A percentile compares a stretch with the other conserved stretches of the same genome.
Evolutionary conservation across 257 asterid species (phyloP).

Genomic region (Leptodermis oblonga): DNA sequence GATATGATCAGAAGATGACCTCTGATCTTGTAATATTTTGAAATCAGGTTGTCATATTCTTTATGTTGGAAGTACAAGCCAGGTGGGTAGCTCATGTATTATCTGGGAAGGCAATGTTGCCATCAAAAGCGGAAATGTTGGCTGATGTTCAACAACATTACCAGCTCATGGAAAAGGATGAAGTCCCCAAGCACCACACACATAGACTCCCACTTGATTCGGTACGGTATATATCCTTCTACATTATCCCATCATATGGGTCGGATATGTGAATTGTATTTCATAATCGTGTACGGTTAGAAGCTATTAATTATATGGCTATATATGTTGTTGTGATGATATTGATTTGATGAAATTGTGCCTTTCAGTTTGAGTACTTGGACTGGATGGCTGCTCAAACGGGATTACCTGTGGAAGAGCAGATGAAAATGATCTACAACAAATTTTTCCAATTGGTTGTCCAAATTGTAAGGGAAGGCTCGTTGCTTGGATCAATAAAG

Average conservation of each 20-base stretch:
- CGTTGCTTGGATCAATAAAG: background rate
- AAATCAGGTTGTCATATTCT: slow-evolving; percentile 20
- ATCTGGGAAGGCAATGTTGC: slow-evolving; percentile 43
- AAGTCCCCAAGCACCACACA: slow-evolving; percentile 21
- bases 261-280: background rate
- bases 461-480: background rate
- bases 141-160: slow-evolving; percentile 39
- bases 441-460: background rate
- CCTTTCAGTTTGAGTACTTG: slow-evolving; percentile 43
- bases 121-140: slow-evolving; percentile 45
- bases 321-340: background rate
- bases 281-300: background rate
- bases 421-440: background rate
- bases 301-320: background rate
- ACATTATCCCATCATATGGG: too few relatives aligned
- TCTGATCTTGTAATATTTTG: background rate
- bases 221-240: too few relatives aligned
- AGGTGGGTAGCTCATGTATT: slow-evolving; percentile 56
- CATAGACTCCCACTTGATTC: slow-evolving; percentile 20
- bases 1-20: background rate
- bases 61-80: slow-evolving; percentile 47
- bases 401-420: slow-evolving; percentile 34
- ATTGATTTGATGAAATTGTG: background rate
- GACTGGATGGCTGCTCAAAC: slow-evolving; percentile 50
- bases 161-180: slow-evolving; percentile 33